These are phyloP conservation scores for Aspergillus bridgeri DNA, from an alignment of 495 filamentous ascomycete genomes.

Conservation along the genomic window DNA sequence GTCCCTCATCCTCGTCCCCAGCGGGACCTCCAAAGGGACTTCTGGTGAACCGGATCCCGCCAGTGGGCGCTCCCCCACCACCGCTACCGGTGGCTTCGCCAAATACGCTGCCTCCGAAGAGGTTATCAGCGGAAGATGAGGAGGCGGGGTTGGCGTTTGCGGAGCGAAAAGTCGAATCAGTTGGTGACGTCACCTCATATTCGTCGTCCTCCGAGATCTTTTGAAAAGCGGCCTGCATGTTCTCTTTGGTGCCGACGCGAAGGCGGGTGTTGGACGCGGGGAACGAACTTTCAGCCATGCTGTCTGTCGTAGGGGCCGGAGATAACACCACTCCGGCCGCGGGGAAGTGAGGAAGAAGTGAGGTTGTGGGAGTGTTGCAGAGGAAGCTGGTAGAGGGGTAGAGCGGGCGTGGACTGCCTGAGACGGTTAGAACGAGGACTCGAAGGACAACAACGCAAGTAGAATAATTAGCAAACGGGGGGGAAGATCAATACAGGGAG, in stretches of 20 bases:
- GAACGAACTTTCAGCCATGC: conserved; percentile 54
- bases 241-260: conserved; percentile 28
- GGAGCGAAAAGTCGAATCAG: conserved; percentile 51
- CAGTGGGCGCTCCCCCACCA: conserved; percentile 11
- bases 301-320: conserved; percentile 26
- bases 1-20: conserved; percentile 22
- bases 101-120: conserved; percentile 32
- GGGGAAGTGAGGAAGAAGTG: conserved; percentile 20
- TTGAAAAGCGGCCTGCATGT: conserved; percentile 37
- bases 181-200: conserved; percentile 62
- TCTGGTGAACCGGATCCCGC: conserved; percentile 30
- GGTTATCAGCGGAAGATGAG: conserved; percentile 20
- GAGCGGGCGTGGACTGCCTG: conserved; percentile 13
- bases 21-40: conserved; percentile 35
- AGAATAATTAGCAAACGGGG: not conserved
- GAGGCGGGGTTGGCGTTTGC: conserved; percentile 25
- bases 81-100: conserved; percentile 10
- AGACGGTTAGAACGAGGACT: conserved; percentile 8
- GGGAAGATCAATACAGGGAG: conserved; percentile 6
- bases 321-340: conserved; percentile 33
- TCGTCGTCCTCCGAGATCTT: conserved; percentile 61
- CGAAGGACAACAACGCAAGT: conserved; percentile 1
- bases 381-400: conserved; percentile 11
- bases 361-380: conserved; percentile 12
- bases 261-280: conserved; percentile 58